phyloP scores from a whole-genome alignment of 2,329 filamentous ascomycete genomes.

The Simplicillium sp. region DNA sequence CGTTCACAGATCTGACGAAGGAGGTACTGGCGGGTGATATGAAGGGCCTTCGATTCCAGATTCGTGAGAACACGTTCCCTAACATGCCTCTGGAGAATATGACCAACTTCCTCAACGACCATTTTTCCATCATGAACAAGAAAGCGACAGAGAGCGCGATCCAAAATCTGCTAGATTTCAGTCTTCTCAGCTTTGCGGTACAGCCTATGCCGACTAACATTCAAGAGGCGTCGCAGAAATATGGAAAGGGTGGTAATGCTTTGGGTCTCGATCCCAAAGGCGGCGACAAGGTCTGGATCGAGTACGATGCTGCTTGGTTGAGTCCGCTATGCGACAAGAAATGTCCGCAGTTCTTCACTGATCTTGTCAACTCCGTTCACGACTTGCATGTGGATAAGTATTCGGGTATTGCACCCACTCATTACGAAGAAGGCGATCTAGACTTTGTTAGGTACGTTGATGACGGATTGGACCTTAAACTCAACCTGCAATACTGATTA shows the following conservation, averaged over 20 bases:
- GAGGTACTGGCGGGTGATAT: constrained; percentile 7
- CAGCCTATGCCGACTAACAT: constrained; percentile 11
- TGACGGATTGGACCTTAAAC: neutral
- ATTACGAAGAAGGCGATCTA: constrained; percentile 11
- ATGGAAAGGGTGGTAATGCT: constrained; percentile 11
- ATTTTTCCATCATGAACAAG: constrained; percentile 4
- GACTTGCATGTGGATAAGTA: constrained; percentile 8
- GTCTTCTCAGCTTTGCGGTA: constrained; percentile 8
- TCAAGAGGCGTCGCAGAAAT: constrained; percentile 7
- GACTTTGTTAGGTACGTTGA: constrained; percentile 8
- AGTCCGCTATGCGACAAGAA: constrained; percentile 10
- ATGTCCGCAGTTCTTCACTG: constrained; percentile 7
- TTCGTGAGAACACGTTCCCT: constrained; percentile 12
- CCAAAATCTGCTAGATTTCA: constrained; percentile 6
- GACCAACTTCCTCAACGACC: constrained; percentile 10
- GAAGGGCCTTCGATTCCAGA: constrained; percentile 10
- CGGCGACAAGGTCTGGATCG: constrained; percentile 20
- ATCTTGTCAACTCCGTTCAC: constrained; percentile 6
- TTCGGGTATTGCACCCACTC: constrained; percentile 10
- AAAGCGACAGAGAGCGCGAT: neutral
- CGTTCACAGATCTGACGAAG: constrained; percentile 29
- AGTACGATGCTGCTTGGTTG: constrained; percentile 18
- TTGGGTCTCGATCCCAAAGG: constrained; percentile 13
- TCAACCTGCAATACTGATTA: neutral
- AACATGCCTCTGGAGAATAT: constrained; percentile 12